Evolutionary conservation across 805 yeast genomes (phyloP), one percentile per base, ranked within the genome.

Genomic region (Barnettozyma siamensis): DNA sequence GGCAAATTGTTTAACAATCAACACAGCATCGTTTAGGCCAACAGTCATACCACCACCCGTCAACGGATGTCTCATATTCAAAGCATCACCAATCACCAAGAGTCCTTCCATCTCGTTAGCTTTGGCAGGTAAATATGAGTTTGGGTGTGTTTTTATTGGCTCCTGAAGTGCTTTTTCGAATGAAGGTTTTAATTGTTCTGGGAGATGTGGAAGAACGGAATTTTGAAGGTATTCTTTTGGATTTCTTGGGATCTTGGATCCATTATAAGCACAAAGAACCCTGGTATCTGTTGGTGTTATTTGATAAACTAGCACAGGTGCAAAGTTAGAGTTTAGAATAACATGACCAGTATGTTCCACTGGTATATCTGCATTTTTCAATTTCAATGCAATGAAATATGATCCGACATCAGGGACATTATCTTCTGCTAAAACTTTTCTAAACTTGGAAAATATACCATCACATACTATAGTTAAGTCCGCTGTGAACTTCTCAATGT

Each of bases 41-140:
- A 93, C 99, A 20, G 98, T 88, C 99, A 93, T 93, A 46, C 99
- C 99, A 49, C 99, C 99, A 40, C 99, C 99, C 1, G 98, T 93
- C 46, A 93, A 74, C 21, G 99, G 99, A 61, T 93, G 99, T 60
- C 99, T 76, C 97, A 93, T 93, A 62, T 93, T 93, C 52, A 89
- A 71, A 2, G 99, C 86, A 61, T 93, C 99, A 37, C 99, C 99
- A 28, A 93, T 59, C 50, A 91, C 72, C 29, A 93, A 69, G 35
- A 88, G 66, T 11, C 99, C 99, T 10, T 79, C 80, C 33, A 76
- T 70, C 24, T 69, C 69, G 58, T 88, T 89, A 38, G 71, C 69
- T 42, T 76, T 70, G 1, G 97, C 97, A 19, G 94, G 76, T 38
- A 93, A 69, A 63, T 76, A 93, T 52, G 93, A 95, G 64, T 88